phyloP scores from a whole-genome alignment of 495 filamentous ascomycete species.

The Podospora comata region DNA sequence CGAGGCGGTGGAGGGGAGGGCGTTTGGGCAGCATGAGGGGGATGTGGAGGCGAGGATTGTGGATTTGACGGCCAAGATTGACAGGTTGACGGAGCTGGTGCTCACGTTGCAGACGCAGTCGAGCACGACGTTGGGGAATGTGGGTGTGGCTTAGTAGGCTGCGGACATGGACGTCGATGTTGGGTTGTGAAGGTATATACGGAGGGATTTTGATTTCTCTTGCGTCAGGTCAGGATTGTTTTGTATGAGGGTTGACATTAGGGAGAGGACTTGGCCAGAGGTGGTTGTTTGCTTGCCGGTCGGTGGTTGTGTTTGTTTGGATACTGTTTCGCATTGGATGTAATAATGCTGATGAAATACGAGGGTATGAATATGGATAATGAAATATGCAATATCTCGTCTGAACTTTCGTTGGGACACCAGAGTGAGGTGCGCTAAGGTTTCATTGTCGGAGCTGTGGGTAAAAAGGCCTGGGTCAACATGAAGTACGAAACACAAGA shows the following conservation, averaged over 20 bases:
- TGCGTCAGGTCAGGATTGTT: not conserved
- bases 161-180: not conserved
- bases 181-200: not conserved
- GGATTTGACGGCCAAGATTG: conserved; percentile 47
- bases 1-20: conserved; percentile 32
- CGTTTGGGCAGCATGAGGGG: conserved; percentile 30
- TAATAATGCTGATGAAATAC: not conserved
- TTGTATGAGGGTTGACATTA: too few species aligned
- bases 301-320: not conserved
- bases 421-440: too few species aligned
- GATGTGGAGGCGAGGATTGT: conserved; percentile 45
- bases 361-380: not conserved
- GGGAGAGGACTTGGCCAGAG: not conserved
- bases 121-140: conserved; percentile 22
- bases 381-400: not conserved
- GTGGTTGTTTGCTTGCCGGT: not conserved
- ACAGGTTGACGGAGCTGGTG: conserved; percentile 44
- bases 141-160: conserved; percentile 20
- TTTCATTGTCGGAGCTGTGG: too few species aligned
- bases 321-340: not conserved
- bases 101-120: conserved; percentile 37
- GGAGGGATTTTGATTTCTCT: not conserved
- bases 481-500: too few species aligned
- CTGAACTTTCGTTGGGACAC: not conserved
- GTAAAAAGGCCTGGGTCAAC: too few species aligned